Evolutionary conservation across 2,329 filamentous ascomycete genomes (phyloP).

Genomic region (Pseudophaeomoniella oleicola): DNA sequence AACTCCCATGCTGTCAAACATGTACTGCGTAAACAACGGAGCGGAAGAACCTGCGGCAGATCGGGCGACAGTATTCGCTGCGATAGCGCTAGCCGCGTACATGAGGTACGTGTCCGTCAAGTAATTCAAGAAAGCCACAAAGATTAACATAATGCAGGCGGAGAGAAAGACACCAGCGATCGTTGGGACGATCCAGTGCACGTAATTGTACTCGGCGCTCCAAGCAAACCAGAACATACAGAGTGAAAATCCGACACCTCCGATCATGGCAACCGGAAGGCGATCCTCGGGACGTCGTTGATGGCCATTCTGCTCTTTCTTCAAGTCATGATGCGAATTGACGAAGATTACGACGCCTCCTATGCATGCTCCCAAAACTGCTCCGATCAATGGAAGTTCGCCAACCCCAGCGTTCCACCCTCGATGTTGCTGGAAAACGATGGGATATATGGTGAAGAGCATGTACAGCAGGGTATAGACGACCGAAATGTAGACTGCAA

Average conservation of each 20-base stretch:
- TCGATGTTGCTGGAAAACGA: constrained; percentile 37
- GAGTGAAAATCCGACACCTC: constrained; percentile 10
- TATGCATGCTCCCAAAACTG: constrained; percentile 32
- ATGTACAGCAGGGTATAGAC: constrained; percentile 42
- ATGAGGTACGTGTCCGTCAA: constrained; percentile 36
- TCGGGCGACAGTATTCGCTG: constrained; percentile 12
- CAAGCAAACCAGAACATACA: constrained; percentile 16
- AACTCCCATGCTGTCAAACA: constrained; percentile 11
- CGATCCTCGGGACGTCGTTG: constrained; percentile 8
- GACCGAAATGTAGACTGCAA: constrained; percentile 38
- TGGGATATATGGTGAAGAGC: constrained; percentile 44
- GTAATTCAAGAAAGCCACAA: constrained; percentile 40
- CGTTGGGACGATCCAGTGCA: constrained; percentile 33
- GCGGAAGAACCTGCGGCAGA: constrained; percentile 12
- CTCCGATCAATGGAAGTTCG: constrained; percentile 37
- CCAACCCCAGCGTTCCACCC: constrained; percentile 41
- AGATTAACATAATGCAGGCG: constrained; percentile 28
- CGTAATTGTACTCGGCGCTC: constrained; percentile 13
- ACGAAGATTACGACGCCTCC: constrained; percentile 19
- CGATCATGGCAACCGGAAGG: constrained; percentile 9
- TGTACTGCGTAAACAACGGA: constrained; percentile 13
- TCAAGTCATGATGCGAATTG: constrained; percentile 6
- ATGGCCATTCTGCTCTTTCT: constrained; percentile 7
- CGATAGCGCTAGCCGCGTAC: constrained; percentile 15
- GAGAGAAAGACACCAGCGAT: constrained; percentile 29